A percentile compares a stretch with the other conserved stretches of the same genome.
Conservation (phyloP, 1,284 basidiomycete genomes). For the Malassezia restricta region DNA sequence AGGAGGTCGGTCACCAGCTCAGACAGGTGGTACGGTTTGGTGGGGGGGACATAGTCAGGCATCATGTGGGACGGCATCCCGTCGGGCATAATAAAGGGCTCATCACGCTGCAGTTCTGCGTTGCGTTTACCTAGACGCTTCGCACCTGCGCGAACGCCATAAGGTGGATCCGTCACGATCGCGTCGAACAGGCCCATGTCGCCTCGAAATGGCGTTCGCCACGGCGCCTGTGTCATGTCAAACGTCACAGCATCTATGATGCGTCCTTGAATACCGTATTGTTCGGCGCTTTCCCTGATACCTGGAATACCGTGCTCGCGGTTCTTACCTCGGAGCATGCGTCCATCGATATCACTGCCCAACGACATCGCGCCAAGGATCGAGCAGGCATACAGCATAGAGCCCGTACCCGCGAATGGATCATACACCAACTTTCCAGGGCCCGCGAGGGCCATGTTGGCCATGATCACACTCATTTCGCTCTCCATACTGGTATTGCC, state of each 20-base stretch:
- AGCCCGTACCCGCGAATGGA: constrained; percentile 92
- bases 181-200: constrained; percentile 67
- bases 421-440: constrained; percentile 86
- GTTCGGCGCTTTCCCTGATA: constrained; percentile 61
- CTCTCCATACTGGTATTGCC: constrained; percentile 98
- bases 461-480: constrained; percentile 86
- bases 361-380: constrained; percentile 77
- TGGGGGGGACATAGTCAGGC: constrained; percentile 53
- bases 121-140: constrained; percentile 70
- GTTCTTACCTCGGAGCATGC: constrained; percentile 83
- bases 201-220: constrained; percentile 57
- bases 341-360: constrained; percentile 91
- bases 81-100: constrained; percentile 41
- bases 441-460: constrained; percentile 77
- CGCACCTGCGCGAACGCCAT: constrained; percentile 90
- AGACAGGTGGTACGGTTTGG: constrained; percentile 82
- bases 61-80: constrained; percentile 23
- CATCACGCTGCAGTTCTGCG: constrained; percentile 40
- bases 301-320: constrained; percentile 48
- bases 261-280: constrained; percentile 66
- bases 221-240: constrained; percentile 77
- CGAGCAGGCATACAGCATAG: constrained; percentile 63
- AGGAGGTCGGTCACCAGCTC: constrained; percentile 71
- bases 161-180: constrained; percentile 53
- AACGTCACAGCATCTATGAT: constrained; percentile 78